These are phyloP conservation scores for Alternaria viburni DNA, from an alignment of 2,329 filamentous ascomycete genomes.

Conservation along the genomic window DNA sequence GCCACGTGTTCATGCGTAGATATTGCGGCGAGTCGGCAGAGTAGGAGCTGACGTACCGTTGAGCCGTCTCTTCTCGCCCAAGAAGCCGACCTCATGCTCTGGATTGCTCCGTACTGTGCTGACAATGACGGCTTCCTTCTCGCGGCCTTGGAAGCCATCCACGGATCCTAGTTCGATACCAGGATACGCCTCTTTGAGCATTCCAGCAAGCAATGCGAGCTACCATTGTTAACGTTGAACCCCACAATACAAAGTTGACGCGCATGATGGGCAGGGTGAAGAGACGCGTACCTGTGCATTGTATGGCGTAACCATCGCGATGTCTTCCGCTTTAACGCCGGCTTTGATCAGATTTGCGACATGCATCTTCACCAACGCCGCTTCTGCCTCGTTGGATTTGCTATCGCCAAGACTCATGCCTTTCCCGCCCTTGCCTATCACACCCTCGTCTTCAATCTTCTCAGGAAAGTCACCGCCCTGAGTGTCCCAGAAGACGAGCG, in stretches of 20 bases:
- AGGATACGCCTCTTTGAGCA: constrained; percentile 80
- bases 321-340: constrained; percentile 81
- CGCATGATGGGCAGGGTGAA: constrained; percentile 9
- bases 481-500: constrained; percentile 93
- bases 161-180: constrained; percentile 95
- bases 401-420: constrained; percentile 69
- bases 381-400: constrained; percentile 93
- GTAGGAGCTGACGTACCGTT: constrained; percentile 70
- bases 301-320: constrained; percentile 94
- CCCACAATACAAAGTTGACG: constrained; percentile 3
- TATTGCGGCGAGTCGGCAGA: background rate
- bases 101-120: constrained; percentile 92
- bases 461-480: constrained; percentile 93
- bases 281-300: constrained; percentile 75
- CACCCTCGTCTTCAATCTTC: constrained; percentile 75
- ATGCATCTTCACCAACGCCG: constrained; percentile 78
- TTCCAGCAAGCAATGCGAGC: constrained; percentile 75
- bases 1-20: background rate
- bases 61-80: constrained; percentile 87
- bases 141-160: constrained; percentile 94
- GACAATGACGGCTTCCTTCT: constrained; percentile 94
- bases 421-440: constrained; percentile 55
- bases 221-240: constrained; percentile 47
- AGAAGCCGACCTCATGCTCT: constrained; percentile 86
- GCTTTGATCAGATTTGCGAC: constrained; percentile 77